phyloP scores from a whole-genome alignment of 2,329 filamentous ascomycete species.

The Neopestalotiopsis clavispora region DNA sequence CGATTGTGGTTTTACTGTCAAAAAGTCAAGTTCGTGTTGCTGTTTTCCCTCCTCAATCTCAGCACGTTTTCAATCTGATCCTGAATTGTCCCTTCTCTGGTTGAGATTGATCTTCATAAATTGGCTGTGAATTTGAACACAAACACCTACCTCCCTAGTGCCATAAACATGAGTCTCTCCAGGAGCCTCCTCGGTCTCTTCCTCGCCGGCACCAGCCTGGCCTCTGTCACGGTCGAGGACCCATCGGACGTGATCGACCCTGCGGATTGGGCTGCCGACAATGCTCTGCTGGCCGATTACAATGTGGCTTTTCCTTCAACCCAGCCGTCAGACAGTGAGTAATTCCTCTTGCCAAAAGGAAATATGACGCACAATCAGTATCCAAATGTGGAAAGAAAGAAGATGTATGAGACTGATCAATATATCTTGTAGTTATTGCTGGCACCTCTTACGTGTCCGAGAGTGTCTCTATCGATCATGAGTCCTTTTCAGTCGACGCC shows the following conservation, averaged over 20 bases:
- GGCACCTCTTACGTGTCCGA: neutral
- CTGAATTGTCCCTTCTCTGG: too few species aligned
- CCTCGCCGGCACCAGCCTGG: neutral
- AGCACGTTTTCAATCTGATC: too few species aligned
- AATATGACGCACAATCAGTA: neutral
- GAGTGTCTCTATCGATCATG: neutral
- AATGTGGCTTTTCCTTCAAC: neutral
- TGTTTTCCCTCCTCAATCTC: too few species aligned
- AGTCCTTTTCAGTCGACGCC: constrained; percentile 2
- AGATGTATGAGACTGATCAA: neutral
- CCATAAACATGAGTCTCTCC: neutral
- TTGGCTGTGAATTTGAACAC: too few species aligned
- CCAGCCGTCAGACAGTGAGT: constrained; percentile 9
- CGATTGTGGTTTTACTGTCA: too few species aligned
- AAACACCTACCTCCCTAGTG: too few species aligned
- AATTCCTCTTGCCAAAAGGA: neutral
- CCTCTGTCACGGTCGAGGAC: constrained; percentile 6
- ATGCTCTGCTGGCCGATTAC: constrained; percentile 9
- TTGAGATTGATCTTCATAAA: too few species aligned
- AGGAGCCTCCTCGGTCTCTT: neutral
- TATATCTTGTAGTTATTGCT: neutral
- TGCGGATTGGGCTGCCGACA: constrained; percentile 12
- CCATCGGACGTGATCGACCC: constrained; percentile 14
- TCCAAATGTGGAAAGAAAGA: too few species aligned
- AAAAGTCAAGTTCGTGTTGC: too few species aligned